Evolutionary conservation across 2,329 filamentous ascomycete genomes (phyloP).

Genomic region (Stylonectria norvegica): DNA sequence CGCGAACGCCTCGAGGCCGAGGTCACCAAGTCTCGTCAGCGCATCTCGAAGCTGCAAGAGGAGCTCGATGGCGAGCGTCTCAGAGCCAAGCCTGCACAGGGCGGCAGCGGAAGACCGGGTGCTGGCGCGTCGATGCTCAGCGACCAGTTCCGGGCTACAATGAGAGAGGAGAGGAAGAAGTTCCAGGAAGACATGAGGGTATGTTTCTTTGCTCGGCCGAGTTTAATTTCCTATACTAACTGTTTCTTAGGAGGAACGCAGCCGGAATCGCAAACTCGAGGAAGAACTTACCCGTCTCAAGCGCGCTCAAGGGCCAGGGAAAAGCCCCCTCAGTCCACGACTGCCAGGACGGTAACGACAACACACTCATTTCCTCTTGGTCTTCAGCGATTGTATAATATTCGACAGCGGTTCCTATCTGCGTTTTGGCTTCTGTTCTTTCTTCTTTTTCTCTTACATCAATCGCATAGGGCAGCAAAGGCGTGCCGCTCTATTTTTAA

Average conservation of each 20-base stretch:
- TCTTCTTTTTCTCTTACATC: too few relatives aligned
- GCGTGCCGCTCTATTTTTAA: too few relatives aligned
- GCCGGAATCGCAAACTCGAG: slow-evolving; percentile 45
- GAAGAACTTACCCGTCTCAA: slow-evolving; percentile 47
- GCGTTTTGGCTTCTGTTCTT: too few relatives aligned
- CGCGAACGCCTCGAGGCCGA: slow-evolving; percentile 39
- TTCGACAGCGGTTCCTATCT: too few relatives aligned
- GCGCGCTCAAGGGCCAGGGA: slow-evolving; percentile 41
- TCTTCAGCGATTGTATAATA: too few relatives aligned
- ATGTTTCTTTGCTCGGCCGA: slow-evolving; percentile 21
- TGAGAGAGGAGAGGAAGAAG: slow-evolving; percentile 56
- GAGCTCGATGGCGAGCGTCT: slow-evolving; percentile 50
- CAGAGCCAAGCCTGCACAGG: slow-evolving; percentile 37
- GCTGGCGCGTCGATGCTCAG: slow-evolving; percentile 51
- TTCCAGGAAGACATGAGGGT: slow-evolving; percentile 54
- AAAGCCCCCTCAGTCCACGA: slow-evolving; percentile 42
- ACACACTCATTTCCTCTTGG: too few relatives aligned
- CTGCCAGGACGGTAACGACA: too few relatives aligned
- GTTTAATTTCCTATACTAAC: slow-evolving; percentile 26
- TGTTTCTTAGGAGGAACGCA: slow-evolving; percentile 46
- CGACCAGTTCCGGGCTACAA: slow-evolving; percentile 54
- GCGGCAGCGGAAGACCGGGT: slow-evolving; percentile 33
- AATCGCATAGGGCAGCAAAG: too few relatives aligned
- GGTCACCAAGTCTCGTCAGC: slow-evolving; percentile 34
- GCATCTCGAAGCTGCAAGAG: slow-evolving; percentile 44